Base-by-base conservation (phyloP, 2,329 filamentous ascomycete species). In the Davidsoniella neocaledoniae region DNA sequence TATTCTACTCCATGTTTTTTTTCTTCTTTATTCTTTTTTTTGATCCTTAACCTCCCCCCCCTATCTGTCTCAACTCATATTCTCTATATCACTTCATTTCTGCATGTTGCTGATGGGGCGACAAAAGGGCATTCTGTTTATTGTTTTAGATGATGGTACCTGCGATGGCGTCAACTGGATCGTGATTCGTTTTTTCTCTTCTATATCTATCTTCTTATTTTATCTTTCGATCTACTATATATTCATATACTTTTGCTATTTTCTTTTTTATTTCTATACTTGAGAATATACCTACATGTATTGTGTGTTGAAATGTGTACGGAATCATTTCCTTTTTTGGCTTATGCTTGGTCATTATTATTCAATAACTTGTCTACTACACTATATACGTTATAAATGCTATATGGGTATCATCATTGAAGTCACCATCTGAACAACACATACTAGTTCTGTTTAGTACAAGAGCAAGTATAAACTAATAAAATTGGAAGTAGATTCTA, bases 51-150 rank as follows among this genome's bases (percentile, higher is more conserved):
- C 8, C 19, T 40, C 2, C 25, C n/a, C 25, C 25, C 23, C 37
- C 36, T 43, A 23, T 44, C 29, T 43, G 37, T 33, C 26, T 50
- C 19, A 16, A 47, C 14, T 37, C 42, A 14, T 26, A 47, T 23
- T 37, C 42, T 29, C n/a, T 26, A 40, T n/a, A 25, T 48, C 10
- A 43, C 39, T 49, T 52, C 49, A 16, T 51, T 46, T 12, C 23
- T 16, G 21, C 33, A 39, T 48, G 12, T 48, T 40, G 6, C 17
- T 39, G 16, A 40, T 29, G 29, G 29, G 29, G 29, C 29, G 29
- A 33, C 29, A 12, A 23, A 17, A 17, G 12, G 25, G 16, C 29
- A 26, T 14, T 45, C 12, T 33, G 14, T 33, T 45, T n/a, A 16
- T 26, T n/a, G 9, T 17, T 45, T 45, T 45, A 26, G 43, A 33